Conservation (phyloP, 2,329 filamentous ascomycete species). For the Aspergillus intermedius region DNA sequence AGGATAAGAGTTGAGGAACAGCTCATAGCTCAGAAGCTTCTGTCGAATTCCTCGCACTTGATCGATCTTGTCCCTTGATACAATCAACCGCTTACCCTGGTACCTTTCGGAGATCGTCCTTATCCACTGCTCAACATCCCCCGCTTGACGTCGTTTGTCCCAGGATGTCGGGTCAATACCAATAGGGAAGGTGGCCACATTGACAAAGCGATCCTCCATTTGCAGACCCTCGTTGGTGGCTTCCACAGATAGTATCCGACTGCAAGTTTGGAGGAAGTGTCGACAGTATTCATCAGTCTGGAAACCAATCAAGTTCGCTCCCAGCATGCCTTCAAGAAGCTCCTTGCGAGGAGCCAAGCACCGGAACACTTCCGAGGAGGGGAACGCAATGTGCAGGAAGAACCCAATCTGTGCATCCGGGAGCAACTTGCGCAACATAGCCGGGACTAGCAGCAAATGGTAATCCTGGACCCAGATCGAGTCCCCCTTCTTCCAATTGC, state of each 20-base stretch:
- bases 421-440: slow-evolving; percentile 72
- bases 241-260: slow-evolving; percentile 81
- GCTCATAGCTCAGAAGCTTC: slow-evolving; percentile 84
- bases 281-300: slow-evolving; percentile 88
- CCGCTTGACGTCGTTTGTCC: slow-evolving; percentile 61
- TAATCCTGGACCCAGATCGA: slow-evolving; percentile 95
- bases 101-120: slow-evolving; percentile 75
- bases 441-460: slow-evolving; percentile 78
- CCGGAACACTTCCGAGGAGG: slow-evolving; percentile 89
- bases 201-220: slow-evolving; percentile 86
- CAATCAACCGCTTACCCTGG: slow-evolving; percentile 80
- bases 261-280: slow-evolving; percentile 93
- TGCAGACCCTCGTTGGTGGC: slow-evolving; percentile 82
- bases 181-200: slow-evolving; percentile 78
- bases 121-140: slow-evolving; percentile 72
- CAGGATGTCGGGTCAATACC: slow-evolving; percentile 82
- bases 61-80: slow-evolving; percentile 90
- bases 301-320: slow-evolving; percentile 84
- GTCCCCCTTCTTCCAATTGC: slow-evolving; percentile 86
- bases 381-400: slow-evolving; percentile 90
- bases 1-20: slow-evolving; percentile 90
- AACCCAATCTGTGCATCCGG: slow-evolving; percentile 92
- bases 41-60: slow-evolving; percentile 86
- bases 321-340: slow-evolving; percentile 82
- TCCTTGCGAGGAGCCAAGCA: slow-evolving; percentile 78